Evolutionary conservation across 78 protist species (phyloP).

Genomic region (Chrysochromulina tobinii): DNA sequence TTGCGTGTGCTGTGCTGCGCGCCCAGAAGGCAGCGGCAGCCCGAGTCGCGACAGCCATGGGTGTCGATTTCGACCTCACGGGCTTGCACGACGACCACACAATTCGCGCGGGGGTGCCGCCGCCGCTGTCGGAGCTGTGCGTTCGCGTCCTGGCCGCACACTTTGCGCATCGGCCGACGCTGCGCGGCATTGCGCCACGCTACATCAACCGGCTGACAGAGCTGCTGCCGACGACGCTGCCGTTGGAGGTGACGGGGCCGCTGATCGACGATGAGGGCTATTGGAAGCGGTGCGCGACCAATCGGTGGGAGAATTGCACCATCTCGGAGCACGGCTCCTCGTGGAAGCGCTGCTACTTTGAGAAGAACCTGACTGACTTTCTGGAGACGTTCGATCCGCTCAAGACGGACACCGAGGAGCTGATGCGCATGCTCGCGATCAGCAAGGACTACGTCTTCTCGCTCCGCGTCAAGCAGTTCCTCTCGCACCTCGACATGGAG

Average conservation of each 20-base stretch:
- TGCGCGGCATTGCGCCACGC: background rate
- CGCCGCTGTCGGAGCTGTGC: background rate
- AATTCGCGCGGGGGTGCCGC: background rate
- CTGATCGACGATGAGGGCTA: constrained; percentile 13
- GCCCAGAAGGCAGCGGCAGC: no score
- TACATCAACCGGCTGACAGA: background rate
- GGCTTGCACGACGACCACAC: constrained; percentile 1
- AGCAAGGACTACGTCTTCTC: background rate
- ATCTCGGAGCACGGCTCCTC: constrained; percentile 2
- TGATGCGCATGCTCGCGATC: background rate
- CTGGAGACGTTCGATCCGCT: background rate
- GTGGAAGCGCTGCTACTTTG: constrained; percentile 13
- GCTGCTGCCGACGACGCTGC: background rate
- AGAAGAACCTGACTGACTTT: background rate
- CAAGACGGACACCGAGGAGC: background rate
- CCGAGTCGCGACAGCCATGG: no score
- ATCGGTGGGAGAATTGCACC: background rate
- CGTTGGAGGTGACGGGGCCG: background rate
- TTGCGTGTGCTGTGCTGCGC: no score
- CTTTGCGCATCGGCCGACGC: background rate
- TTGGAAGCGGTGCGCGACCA: background rate
- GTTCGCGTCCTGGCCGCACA: background rate
- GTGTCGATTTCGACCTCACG: background rate
- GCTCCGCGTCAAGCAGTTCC: background rate
- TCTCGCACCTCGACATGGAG: constrained; percentile 26